phyloP scores from a whole-genome alignment of 2,329 filamentous ascomycete genomes.

The Graphiopsis chlorocephala region DNA sequence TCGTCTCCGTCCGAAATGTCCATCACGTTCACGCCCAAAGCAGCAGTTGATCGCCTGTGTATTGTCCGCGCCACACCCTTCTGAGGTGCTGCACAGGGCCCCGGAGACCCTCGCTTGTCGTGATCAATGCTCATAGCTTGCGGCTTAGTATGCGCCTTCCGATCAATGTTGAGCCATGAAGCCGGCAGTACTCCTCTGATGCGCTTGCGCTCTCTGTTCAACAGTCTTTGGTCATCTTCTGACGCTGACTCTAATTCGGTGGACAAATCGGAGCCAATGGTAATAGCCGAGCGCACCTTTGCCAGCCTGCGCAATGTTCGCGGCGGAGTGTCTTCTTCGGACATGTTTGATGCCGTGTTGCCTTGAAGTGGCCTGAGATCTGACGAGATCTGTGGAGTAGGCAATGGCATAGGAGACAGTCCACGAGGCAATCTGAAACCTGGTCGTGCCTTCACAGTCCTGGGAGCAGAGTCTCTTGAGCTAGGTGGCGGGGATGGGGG shows the following conservation, averaged over 20 bases:
- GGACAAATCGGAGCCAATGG: constrained; percentile 16
- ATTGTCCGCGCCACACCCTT: constrained; percentile 30
- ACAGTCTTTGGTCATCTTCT: constrained; percentile 32
- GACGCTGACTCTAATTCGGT: constrained; percentile 25
- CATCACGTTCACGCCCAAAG: background rate
- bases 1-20: constrained; percentile 10
- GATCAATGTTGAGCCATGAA: constrained; percentile 49
- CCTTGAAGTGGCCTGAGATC: constrained; percentile 17
- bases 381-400: constrained; percentile 33
- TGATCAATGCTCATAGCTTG: background rate
- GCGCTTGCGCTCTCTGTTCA: constrained; percentile 38
- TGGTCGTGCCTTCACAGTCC: constrained; percentile 11
- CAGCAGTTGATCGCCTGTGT: background rate
- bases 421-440: constrained; percentile 26
- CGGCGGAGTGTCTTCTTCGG: constrained; percentile 2
- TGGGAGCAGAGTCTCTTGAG: constrained; percentile 19
- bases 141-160: constrained; percentile 27
- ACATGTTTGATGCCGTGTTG: background rate
- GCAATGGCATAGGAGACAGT: constrained; percentile 26
- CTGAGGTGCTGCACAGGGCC: constrained; percentile 19
- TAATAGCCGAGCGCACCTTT: constrained; percentile 7
- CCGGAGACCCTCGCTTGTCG: constrained; percentile 17
- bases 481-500: constrained; percentile 42
- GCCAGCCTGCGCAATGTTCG: constrained; percentile 1
- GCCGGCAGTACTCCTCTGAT: constrained; percentile 51